Evolutionary conservation across 192 early-diverging fungal species (phyloP), one percentile per base, ranked within the genome.

Genomic region (Powellomyces hirtus): DNA sequence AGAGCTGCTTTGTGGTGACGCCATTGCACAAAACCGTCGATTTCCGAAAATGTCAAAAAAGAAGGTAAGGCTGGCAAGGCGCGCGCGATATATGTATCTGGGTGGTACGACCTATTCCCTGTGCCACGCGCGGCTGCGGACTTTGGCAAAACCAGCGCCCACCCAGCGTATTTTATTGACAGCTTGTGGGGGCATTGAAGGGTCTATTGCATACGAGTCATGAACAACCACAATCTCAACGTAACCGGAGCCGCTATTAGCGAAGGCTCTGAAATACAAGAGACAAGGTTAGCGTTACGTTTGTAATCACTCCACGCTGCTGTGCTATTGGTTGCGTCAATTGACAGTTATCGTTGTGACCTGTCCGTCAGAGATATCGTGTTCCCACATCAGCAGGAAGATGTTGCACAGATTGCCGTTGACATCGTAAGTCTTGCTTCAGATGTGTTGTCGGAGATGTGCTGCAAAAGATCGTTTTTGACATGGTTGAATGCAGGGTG

Each of bases 381-480:
- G 20, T 81, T 97, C 49, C 95, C 95, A 20, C 89, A 95, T 78
- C 93, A 93, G 66, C 74, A 72, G 14, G 91, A 90, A 38, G 87
- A 90, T 58, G 88, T 93, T 37, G 83, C 91, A 18, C 91, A 93
- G 55, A 90, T 97, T 62, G 93, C 95, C 24, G 89, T 97, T 56
- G 95, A 97, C 59, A 81, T 84, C 71, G 91, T 93, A 86, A 76
- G 81, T 59, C 64, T 34, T 29, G 52, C 26, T 29, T 4, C 14
- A 57, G 16, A 16, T 26, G n/a, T 58, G 22, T n/a, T 22, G n/a
- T 26, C 16, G 14, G 16, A n/a, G n/a, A n/a, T n/a, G n/a, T 33
- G 3, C 20, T 26, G 18, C 1, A 37, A n/a, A n/a, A n/a, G n/a
- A 52, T 16, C 52, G 52, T 14, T n/a, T n/a, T n/a, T n/a, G n/a